Evolutionary conservation across 805 yeast species (phyloP), one percentile per base, ranked within the genome.

Genomic region (Candida multigemmis): DNA sequence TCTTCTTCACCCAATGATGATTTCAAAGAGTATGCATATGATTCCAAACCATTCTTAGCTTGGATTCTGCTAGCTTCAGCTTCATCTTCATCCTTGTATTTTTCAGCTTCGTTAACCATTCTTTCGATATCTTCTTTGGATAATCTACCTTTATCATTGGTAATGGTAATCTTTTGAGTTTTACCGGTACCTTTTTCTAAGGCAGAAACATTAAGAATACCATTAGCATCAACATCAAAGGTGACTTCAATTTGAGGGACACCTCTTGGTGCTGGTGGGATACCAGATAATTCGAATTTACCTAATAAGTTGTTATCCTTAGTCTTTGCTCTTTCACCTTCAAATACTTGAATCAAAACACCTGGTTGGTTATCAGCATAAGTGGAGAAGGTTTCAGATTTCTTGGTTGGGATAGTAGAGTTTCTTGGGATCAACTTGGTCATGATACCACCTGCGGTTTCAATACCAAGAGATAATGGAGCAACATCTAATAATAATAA

Each of bases 371-470:
- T 86, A 65, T 87, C 96, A 48, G 96, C 89, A 58, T 83, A 84
- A 41, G 97, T 87, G 38, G 96, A 84, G 81, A 87, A 87, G 41
- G 82, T 77, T 72, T 86, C 95, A 22, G 96, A 84, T 71, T 87
- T 87, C 77, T 86, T 86, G 62, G 95, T 83, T 65, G 97, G 97
- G 46, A 87, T 85, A 37, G 96, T 85, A 32, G 95, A 80, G 82
- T 89, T 89, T 75, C 98, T 82, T 70, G 96, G 95, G 52, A 89
- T 87, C 67, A 87, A 77, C 69, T 84, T 84, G 61, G 96, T 87
- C 94, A 87, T 86, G 66, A 86, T 87, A 77, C 96, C 96, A 73
- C 97, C 96, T 51, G 96, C 96, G 44, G 96, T 87, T 71, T 87
- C 96, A 65, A 87, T 86, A 77, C 97, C 97, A 48, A 86, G 62